phyloP scores from a whole-genome alignment of 78 protist genomes.

The Dictyostelium intermedium region DNA sequence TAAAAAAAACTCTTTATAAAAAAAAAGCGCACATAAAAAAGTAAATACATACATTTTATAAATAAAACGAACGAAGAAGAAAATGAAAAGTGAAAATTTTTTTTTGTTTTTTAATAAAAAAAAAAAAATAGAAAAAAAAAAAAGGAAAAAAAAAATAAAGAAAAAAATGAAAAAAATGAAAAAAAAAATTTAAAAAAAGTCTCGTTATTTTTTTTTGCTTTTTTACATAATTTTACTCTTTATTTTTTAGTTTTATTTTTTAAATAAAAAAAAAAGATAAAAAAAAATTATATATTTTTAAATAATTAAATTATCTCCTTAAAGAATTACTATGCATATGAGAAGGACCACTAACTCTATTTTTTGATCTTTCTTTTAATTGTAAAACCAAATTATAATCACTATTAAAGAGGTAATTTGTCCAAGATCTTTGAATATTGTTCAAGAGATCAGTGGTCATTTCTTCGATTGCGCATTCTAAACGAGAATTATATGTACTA shows the following conservation, averaged over 20 bases:
- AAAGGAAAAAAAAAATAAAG: not conserved
- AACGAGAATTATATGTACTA: constrained; percentile 35
- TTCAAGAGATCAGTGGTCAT: constrained; percentile 40
- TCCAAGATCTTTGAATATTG: constrained; percentile 62
- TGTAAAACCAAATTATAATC: constrained; percentile 48
- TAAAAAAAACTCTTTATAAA: not conserved
- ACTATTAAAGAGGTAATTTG: constrained; percentile 49
- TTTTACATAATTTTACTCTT: no score
- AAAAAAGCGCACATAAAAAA: not conserved
- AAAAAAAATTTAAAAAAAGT: not conserved
- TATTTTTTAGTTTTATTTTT: no score
- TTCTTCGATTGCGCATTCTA: constrained; percentile 70
- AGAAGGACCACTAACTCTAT: constrained; percentile 54
- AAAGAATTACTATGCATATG: not conserved
- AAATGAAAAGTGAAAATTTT: not conserved
- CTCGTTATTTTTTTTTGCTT: not conserved
- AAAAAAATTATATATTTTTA: not conserved
- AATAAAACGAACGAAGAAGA: not conserved
- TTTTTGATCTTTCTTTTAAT: constrained; percentile 62
- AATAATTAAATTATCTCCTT: not conserved
- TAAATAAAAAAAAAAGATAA: not conserved
- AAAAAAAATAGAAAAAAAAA: not conserved
- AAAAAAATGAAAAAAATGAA: not conserved
- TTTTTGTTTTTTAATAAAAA: not conserved
- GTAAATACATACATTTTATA: not conserved